Percentiles rank a stretch among this genome's conserved stretches.
Evolutionary conservation across 257 asterid species (phyloP).

Genomic region (Solanum chaucha): DNA sequence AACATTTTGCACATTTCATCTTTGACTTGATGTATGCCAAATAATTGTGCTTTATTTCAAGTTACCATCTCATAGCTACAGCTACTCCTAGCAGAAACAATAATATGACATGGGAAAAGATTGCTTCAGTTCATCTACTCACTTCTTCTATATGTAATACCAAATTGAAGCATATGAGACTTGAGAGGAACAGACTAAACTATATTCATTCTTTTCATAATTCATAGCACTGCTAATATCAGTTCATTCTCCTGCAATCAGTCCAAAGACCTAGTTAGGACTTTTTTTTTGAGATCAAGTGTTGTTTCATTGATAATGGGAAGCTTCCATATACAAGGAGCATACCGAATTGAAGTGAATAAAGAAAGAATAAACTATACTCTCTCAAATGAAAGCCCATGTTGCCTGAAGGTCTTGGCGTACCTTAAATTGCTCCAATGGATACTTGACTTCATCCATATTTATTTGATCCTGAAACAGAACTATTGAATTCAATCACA

Average conservation of each 20-base stretch:
- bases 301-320: neutral
- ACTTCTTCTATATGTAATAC: neutral
- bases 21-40: neutral
- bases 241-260: neutral
- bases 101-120: neutral
- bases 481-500: conserved; percentile 20
- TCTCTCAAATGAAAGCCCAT: neutral
- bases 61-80: neutral
- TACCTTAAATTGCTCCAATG: conserved; percentile 89
- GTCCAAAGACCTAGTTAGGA: neutral
- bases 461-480: conserved; percentile 82
- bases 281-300: neutral
- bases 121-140: neutral
- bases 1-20: neutral
- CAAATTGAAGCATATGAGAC: neutral
- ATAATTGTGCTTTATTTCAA: neutral
- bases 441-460: conserved; percentile 71
- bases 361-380: neutral
- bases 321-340: neutral
- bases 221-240: neutral
- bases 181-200: neutral
- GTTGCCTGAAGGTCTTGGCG: conserved; percentile 2
- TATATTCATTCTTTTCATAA: neutral
- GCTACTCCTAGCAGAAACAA: neutral
- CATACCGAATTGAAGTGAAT: neutral